Evolutionary conservation across 148 eudicot species (phyloP).

Genomic region (Rhododendron vialii): DNA sequence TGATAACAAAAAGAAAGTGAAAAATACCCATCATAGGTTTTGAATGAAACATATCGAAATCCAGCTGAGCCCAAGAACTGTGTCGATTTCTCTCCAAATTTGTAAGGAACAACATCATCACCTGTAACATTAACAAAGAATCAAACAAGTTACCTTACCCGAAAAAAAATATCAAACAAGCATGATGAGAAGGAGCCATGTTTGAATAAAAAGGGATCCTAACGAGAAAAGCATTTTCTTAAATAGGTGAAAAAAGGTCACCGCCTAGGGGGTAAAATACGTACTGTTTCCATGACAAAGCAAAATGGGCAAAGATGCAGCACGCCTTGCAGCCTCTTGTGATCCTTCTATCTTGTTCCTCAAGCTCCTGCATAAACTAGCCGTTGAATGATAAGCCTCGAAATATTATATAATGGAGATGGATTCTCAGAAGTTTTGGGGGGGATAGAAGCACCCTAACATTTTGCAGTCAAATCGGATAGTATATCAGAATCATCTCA

Average conservation of each 20-base stretch:
- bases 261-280: slow-evolving; percentile 5
- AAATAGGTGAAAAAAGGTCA: neutral
- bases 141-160: too few species aligned
- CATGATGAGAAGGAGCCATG: neutral
- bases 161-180: too few species aligned
- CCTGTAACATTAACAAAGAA: slow-evolving; percentile 33
- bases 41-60: slow-evolving; percentile 56
- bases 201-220: neutral
- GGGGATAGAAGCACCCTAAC: neutral
- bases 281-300: slow-evolving; percentile 82
- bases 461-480: neutral
- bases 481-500: neutral
- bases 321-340: slow-evolving; percentile 45
- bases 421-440: neutral
- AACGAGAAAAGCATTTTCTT: neutral
- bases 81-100: slow-evolving; percentile 68
- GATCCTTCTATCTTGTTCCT: slow-evolving; percentile 60
- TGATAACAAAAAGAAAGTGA: neutral
- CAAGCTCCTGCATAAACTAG: slow-evolving; percentile 44
- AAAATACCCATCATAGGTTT: slow-evolving; percentile 68
- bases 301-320: slow-evolving; percentile 81
- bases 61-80: slow-evolving; percentile 64
- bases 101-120: slow-evolving; percentile 80
- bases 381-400: neutral
- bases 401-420: neutral